phyloP scores from a whole-genome alignment of 495 filamentous ascomycete genomes.

The Penicillium ucsense region DNA sequence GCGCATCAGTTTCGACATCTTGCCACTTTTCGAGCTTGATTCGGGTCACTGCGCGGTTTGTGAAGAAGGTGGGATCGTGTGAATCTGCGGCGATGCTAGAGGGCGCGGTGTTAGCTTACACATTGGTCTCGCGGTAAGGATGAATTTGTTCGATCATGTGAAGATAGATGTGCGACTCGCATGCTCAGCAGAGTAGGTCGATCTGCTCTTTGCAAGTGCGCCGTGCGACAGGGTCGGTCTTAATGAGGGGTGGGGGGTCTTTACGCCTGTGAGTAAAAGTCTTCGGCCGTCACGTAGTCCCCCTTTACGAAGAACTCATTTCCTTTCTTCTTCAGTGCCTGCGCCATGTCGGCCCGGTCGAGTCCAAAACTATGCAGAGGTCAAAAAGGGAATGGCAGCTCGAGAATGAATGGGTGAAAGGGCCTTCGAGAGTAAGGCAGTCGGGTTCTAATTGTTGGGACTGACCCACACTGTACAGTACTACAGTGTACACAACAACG shows the following conservation, averaged over 20 bases:
- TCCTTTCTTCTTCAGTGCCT: constrained; percentile 36
- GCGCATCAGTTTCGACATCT: constrained; percentile 72
- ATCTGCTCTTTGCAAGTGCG: too few species aligned
- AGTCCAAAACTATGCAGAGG: too few species aligned
- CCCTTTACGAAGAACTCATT: constrained; percentile 51
- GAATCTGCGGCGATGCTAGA: constrained; percentile 40
- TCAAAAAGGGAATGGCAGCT: too few species aligned
- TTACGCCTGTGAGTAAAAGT: constrained; percentile 78
- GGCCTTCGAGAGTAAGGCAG: neutral
- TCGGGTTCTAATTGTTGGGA: constrained; percentile 11
- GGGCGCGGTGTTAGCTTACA: too few species aligned
- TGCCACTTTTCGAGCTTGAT: constrained; percentile 61
- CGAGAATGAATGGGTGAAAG: neutral
- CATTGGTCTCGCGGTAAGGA: too few species aligned
- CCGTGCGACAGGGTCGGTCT: too few species aligned
- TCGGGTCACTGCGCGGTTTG: constrained; percentile 83
- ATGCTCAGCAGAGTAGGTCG: too few species aligned
- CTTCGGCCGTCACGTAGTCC: constrained; percentile 67
- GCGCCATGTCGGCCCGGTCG: constrained; percentile 19
- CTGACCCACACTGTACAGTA: constrained; percentile 13
- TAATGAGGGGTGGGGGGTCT: constrained; percentile 11
- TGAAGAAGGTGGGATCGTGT: constrained; percentile 45
- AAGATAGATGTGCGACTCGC: too few species aligned
- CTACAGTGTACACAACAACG: constrained; percentile 2
- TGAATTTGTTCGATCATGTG: too few species aligned